phyloP scores from a whole-genome alignment of 805 yeast genomes.

The Hanseniaspora singularis region DNA sequence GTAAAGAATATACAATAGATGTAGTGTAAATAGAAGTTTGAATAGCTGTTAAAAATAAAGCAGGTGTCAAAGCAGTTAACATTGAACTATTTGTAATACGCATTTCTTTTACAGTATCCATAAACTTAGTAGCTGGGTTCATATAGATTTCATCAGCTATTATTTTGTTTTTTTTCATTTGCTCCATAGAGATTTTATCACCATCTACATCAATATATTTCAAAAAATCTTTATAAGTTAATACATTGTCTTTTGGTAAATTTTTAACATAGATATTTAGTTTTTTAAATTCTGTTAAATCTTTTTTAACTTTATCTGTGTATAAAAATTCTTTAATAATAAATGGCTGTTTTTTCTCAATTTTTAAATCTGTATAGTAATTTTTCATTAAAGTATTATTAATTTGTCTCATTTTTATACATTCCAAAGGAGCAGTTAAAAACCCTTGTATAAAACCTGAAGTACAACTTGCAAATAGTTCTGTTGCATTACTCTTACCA shows the following conservation, averaged over 20 bases:
- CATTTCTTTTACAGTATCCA: conserved; percentile 1
- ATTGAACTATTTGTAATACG: background rate
- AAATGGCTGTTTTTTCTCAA: conserved; percentile 27
- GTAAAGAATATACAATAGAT: background rate
- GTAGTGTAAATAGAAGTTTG: background rate
- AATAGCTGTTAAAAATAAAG: background rate
- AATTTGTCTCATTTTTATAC: conserved; percentile 66
- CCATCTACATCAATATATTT: too few species aligned
- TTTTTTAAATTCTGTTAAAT: background rate
- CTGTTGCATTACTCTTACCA: conserved; percentile 64
- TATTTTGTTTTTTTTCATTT: background rate
- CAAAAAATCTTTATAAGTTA: too few species aligned
- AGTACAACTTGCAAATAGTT: conserved; percentile 66
- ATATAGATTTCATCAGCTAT: background rate
- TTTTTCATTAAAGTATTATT: conserved; percentile 42
- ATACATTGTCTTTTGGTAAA: background rate
- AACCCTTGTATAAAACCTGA: conserved; percentile 76
- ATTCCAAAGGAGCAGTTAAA: conserved; percentile 83
- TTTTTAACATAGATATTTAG: background rate
- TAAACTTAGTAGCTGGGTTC: background rate
- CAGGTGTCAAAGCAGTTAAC: background rate
- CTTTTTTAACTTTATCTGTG: background rate
- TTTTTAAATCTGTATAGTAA: conserved; percentile 21
- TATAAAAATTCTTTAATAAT: conserved; percentile 21
- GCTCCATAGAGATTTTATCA: too few species aligned